Evolutionary conservation across 768 basidiomycete genomes (phyloP).

Genomic region (Suillus brevipes): DNA sequence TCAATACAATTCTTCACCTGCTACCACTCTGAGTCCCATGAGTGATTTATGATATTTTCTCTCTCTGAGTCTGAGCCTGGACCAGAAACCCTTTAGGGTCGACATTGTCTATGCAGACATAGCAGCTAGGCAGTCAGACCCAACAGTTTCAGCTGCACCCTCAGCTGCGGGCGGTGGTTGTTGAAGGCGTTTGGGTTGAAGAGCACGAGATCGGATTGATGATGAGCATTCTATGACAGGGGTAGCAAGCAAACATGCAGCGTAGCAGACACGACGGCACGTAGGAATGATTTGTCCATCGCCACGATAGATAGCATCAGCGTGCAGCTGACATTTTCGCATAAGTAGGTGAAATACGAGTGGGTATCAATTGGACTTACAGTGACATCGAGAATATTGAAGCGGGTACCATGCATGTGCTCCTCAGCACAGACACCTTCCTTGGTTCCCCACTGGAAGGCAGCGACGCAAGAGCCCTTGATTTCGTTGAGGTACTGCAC

Average conservation of each 20-base stretch:
- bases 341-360: neutral
- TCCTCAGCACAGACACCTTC: constrained; percentile 97
- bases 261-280: constrained; percentile 94
- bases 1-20: too few species aligned
- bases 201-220: too few species aligned
- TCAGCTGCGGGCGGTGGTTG: too few species aligned
- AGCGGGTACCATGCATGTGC: constrained; percentile 97
- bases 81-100: too few species aligned
- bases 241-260: constrained; percentile 87
- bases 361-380: constrained; percentile 43
- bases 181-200: too few species aligned
- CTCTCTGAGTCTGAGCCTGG: too few species aligned
- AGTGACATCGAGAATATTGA: constrained; percentile 95
- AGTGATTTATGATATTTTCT: too few species aligned
- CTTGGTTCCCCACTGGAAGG: constrained; percentile 99
- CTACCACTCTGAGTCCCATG: too few species aligned
- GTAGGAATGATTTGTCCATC: constrained; percentile 98
- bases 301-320: constrained; percentile 99
- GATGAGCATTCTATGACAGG: too few species aligned
- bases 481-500: constrained; percentile 99
- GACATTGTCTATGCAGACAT: too few species aligned
- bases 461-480: constrained; percentile 99
- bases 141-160: too few species aligned
- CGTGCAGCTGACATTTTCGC: constrained; percentile 65
- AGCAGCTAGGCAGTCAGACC: too few species aligned